Base-by-base conservation (phyloP, 2,329 filamentous ascomycete genomes). In the Elsinoe fawcettii region DNA sequence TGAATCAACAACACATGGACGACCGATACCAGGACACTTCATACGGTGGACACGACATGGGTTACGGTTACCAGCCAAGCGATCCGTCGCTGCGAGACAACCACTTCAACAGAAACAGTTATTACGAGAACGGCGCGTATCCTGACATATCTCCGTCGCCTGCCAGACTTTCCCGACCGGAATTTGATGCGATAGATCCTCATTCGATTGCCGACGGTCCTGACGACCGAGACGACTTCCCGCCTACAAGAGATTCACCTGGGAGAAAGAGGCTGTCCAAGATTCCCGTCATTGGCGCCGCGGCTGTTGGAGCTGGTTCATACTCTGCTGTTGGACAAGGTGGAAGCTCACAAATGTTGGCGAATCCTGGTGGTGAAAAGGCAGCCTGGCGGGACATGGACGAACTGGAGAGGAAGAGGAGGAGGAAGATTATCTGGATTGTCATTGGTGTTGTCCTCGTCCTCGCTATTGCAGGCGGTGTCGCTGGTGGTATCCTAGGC, bases 391-490 rank as follows among this genome's bases (percentile, higher is more conserved):
- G 84, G 49, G 74, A 75, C 27, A 75, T 79, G 54, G 78, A 89
- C 57, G 80, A 78, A 25, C 76, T 74, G 32, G 80, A 79, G 32
- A 86, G 83, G 66, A 88, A 83, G 69, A 80, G 78, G 63, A 79
- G 84, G 71, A 86, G 81, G 61, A 88, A 85, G 81, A 77, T 84
- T 51, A 79, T 93, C 43, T 82, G 85, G 18, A 70, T 80, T 3
- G 64, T 82, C 9, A 76, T 90, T n/a, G 78, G 78, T 1, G 63
- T 90, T 4, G 59, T 92, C 51, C 75, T 95, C 44, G 67, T 87
- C 14, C 84, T 83, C 14, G 90, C 80, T 34, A 84, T 95, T 55
- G 82, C 85, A 1, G 86, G 85, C 20, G 90, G 87, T 57, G 79
- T 88, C 0, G 78, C 89, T 1, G 91, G 90, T 44, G 86, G 87